These are phyloP conservation scores for Pyrenochaeta sp. DNA, from an alignment of 2,329 filamentous ascomycete species.

Conservation along the genomic window DNA sequence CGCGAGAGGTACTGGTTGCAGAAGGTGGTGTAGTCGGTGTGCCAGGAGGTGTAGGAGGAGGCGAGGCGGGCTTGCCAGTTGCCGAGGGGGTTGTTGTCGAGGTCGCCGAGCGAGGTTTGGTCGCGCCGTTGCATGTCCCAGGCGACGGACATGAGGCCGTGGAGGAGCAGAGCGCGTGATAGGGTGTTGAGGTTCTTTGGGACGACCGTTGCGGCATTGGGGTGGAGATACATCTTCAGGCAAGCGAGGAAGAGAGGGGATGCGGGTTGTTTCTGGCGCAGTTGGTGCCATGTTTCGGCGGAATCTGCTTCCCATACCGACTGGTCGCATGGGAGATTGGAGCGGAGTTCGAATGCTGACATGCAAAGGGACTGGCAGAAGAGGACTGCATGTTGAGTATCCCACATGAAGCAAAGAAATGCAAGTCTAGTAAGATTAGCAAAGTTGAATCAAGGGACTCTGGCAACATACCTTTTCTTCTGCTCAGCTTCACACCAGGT, in stretches of 20 bases:
- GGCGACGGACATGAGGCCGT: conserved; percentile 68
- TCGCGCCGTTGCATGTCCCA: conserved; percentile 70
- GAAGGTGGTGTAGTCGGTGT: conserved; percentile 64
- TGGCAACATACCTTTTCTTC: conserved; percentile 58
- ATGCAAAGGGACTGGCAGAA: conserved; percentile 73
- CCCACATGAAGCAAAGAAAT: conserved; percentile 71
- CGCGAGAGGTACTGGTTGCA: conserved; percentile 46
- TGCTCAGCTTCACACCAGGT: conserved; percentile 64
- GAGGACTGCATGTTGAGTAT: conserved; percentile 69
- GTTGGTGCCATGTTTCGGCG: conserved; percentile 59
- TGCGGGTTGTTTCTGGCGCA: conserved; percentile 48
- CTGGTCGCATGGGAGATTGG: conserved; percentile 63
- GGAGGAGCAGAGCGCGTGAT: conserved; percentile 63
- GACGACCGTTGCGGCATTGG: conserved; percentile 35
- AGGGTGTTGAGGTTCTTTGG: conserved; percentile 58
- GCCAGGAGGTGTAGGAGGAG: conserved; percentile 65
- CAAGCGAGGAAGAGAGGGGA: conserved; percentile 59
- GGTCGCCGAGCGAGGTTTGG: conserved; percentile 62
- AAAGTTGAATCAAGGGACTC: not conserved
- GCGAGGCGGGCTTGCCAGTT: conserved; percentile 62
- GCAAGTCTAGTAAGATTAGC: conserved; percentile 52
- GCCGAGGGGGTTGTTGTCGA: conserved; percentile 47
- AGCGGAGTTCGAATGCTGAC: conserved; percentile 69
- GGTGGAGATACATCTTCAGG: conserved; percentile 64
- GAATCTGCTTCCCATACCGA: conserved; percentile 65